Conservation (phyloP, 208 protist genomes). For the Strigomonas culicis region DNA sequence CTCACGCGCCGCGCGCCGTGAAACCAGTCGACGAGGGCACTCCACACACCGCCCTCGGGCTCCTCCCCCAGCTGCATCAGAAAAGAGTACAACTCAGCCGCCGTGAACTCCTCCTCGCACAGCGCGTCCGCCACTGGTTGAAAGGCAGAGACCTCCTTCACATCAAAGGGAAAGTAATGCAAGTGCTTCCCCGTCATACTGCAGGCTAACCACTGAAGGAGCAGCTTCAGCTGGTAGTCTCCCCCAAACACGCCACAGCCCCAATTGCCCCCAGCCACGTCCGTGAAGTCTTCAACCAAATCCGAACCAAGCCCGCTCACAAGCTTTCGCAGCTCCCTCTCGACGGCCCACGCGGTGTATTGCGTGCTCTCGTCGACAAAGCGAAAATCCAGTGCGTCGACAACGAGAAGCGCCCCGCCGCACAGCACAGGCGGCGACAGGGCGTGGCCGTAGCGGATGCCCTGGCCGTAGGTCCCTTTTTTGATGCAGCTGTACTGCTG, state of each 20-base stretch:
- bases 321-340: conserved; percentile 24
- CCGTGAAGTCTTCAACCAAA: neutral
- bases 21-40: neutral
- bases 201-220: conserved; percentile 62
- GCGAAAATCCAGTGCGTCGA: conserved; percentile 35
- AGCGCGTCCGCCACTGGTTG: neutral
- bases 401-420: conserved; percentile 20
- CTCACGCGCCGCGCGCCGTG: neutral
- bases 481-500: conserved; percentile 21
- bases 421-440: neutral
- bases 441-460: conserved; percentile 24
- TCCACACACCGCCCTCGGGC: neutral
- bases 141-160: conserved; percentile 5
- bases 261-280: conserved; percentile 63
- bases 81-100: neutral
- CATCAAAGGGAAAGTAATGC: conserved; percentile 41
- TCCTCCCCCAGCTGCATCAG: conserved; percentile 14
- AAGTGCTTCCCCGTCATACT: conserved; percentile 20
- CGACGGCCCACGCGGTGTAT: conserved; percentile 10
- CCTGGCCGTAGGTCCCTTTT: conserved; percentile 35
- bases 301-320: conserved; percentile 13
- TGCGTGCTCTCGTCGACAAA: conserved; percentile 10
- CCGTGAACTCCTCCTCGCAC: conserved; percentile 4
- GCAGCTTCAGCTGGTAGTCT: conserved; percentile 53
- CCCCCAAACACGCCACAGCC: conserved; percentile 81